phyloP scores from a whole-genome alignment of 495 filamentous ascomycete genomes.

The Hypoxylon crocopeplum region DNA sequence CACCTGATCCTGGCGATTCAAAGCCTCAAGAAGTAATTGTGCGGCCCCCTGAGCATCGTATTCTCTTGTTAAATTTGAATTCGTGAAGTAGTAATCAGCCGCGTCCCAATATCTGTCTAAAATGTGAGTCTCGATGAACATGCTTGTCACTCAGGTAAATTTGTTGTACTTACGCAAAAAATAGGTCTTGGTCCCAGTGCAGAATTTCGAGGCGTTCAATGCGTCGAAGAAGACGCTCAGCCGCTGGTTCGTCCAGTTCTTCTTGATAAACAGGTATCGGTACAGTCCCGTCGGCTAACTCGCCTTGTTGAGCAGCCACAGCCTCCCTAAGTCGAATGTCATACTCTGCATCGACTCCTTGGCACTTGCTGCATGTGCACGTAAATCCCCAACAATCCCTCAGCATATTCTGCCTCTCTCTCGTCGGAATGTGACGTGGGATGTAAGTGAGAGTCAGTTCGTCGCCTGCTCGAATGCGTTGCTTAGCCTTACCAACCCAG shows the following conservation, averaged over 20 bases:
- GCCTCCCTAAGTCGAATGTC: not conserved
- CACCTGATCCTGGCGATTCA: too few species aligned
- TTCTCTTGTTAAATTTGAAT: not conserved
- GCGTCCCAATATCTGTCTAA: too few species aligned
- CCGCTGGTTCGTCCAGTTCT: too few species aligned
- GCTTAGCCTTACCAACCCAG: not conserved
- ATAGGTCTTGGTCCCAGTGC: slow-evolving; percentile 2
- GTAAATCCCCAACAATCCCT: not conserved
- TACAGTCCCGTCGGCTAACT: too few species aligned
- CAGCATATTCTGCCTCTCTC: not conserved
- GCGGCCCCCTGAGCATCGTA: too few species aligned
- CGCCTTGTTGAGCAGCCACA: too few species aligned
- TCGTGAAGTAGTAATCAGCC: too few species aligned
- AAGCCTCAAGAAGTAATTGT: too few species aligned
- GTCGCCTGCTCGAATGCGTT: slow-evolving; percentile 2
- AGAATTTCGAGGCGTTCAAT: not conserved
- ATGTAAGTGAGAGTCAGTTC: slow-evolving; percentile 22
- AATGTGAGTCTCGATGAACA: not conserved
- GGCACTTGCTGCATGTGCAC: not conserved
- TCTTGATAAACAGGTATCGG: too few species aligned
- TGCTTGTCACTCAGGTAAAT: too few species aligned
- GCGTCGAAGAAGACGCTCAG: too few species aligned
- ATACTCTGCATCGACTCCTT: not conserved
- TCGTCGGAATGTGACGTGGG: not conserved
- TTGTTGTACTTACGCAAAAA: slow-evolving; percentile 24